Conservation (phyloP, 306 rosid species). For the Acmispon strigosus region DNA sequence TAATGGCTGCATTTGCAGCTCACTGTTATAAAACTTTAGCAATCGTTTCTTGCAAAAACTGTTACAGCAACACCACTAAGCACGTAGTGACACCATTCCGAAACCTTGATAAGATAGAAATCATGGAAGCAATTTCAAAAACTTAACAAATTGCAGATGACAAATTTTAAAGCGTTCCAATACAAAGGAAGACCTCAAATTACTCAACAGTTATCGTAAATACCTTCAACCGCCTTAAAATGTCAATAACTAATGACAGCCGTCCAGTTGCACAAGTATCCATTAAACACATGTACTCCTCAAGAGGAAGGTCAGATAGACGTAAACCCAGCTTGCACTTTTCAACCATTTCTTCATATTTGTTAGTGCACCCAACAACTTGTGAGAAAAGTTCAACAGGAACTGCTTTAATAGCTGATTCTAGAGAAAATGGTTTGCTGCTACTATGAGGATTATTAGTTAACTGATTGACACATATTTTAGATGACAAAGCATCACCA, state of each 20-base stretch:
- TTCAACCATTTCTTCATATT: conserved; percentile 64
- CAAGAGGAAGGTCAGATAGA: conserved; percentile 64
- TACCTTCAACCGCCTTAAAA: conserved; percentile 90
- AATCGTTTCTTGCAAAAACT: background rate
- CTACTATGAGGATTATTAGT: conserved; percentile 50
- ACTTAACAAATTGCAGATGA: conserved; percentile 4
- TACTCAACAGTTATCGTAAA: conserved; percentile 11
- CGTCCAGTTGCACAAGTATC: conserved; percentile 79
- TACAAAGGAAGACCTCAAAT: conserved; percentile 1
- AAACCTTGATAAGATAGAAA: background rate
- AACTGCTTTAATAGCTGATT: conserved; percentile 59
- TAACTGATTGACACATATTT: conserved; percentile 18
- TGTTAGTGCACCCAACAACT: conserved; percentile 76
- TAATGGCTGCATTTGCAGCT: background rate
- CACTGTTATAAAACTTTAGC: background rate
- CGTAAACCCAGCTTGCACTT: conserved; percentile 75
- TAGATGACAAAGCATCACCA: conserved; percentile 35
- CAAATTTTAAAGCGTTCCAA: background rate
- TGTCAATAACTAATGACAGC: conserved; percentile 74
- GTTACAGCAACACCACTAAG: background rate
- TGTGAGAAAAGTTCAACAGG: conserved; percentile 88
- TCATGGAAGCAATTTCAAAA: conserved; percentile 6
- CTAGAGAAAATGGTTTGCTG: conserved; percentile 62
- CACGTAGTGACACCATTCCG: background rate
- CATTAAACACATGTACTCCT: conserved; percentile 70